These are phyloP conservation scores for Xanthoconium separans DNA, from an alignment of 1,284 basidiomycete species.

Conservation along the genomic window DNA sequence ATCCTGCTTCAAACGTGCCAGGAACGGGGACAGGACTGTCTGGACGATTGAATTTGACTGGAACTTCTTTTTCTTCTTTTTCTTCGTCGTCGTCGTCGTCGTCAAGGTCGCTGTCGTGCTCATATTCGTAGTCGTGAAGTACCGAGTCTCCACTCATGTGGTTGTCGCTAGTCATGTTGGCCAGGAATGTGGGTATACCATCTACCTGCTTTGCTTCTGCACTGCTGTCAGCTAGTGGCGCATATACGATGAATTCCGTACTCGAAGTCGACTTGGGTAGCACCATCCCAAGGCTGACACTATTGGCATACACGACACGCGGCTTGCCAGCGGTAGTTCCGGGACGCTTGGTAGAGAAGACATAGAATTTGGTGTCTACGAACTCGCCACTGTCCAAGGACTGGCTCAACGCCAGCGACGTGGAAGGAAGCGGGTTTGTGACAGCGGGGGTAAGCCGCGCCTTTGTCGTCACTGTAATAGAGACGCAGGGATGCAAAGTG, in stretches of 20 bases:
- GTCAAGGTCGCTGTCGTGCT: slow-evolving; percentile 32
- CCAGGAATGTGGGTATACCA: slow-evolving; percentile 17
- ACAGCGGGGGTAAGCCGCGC: slow-evolving; percentile 8
- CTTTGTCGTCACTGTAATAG: slow-evolving; percentile 21
- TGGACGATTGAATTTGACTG: neutral
- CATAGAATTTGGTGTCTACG: slow-evolving; percentile 31
- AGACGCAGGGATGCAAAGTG: slow-evolving; percentile 21
- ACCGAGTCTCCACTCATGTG: slow-evolving; percentile 21
- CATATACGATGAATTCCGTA: neutral
- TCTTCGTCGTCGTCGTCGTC: slow-evolving; percentile 23
- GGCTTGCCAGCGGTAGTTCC: slow-evolving; percentile 17
- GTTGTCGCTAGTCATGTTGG: slow-evolving; percentile 23
- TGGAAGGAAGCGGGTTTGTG: slow-evolving; percentile 19
- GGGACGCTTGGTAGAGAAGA: slow-evolving; percentile 21
- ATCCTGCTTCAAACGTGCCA: neutral
- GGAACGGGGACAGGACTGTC: neutral
- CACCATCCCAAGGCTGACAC: slow-evolving; percentile 11
- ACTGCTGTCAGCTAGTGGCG: neutral
- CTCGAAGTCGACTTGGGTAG: slow-evolving; percentile 17
- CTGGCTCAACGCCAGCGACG: slow-evolving; percentile 19
- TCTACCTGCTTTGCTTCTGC: slow-evolving; percentile 9
- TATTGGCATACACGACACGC: slow-evolving; percentile 27
- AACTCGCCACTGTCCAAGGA: slow-evolving; percentile 31
- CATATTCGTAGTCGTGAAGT: slow-evolving; percentile 30
- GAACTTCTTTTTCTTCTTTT: slow-evolving; percentile 10